These are phyloP conservation scores for Lentinus brumalis DNA, from an alignment of 768 basidiomycete species.

Conservation along the genomic window DNA sequence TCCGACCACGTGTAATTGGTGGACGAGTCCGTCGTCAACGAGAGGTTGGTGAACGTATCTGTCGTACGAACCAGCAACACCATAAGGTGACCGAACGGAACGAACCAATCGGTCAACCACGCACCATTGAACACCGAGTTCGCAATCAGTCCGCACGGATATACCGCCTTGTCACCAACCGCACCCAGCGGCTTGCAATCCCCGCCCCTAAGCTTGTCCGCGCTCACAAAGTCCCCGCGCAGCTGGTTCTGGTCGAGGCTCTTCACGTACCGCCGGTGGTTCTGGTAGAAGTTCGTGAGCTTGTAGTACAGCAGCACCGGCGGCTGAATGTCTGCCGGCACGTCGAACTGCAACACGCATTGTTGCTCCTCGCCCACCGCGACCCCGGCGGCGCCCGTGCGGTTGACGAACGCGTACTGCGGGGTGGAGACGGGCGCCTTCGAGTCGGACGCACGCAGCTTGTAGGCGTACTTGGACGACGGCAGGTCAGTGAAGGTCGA, in stretches of 20 bases:
- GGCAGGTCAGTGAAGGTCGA: constrained; percentile 53
- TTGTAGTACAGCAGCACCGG: constrained; percentile 95
- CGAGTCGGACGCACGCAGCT: constrained; percentile 62
- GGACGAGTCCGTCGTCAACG: constrained; percentile 45
- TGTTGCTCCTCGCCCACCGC: constrained; percentile 45
- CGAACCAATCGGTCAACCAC: constrained; percentile 24
- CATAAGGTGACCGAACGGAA: not conserved
- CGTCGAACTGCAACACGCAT: constrained; percentile 81
- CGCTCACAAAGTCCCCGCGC: constrained; percentile 63
- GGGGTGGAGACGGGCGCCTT: constrained; percentile 53
- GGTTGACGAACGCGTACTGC: constrained; percentile 73
- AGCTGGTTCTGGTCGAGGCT: constrained; percentile 86
- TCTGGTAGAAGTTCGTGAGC: constrained; percentile 96
- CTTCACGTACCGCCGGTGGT: constrained; percentile 97
- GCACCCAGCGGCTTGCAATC: constrained; percentile 87
- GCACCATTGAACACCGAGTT: constrained; percentile 95
- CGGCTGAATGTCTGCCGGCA: constrained; percentile 73
- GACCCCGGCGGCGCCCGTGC: constrained; percentile 48
- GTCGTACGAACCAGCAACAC: constrained; percentile 5
- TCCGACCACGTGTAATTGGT: constrained; percentile 71
- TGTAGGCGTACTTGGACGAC: constrained; percentile 65
- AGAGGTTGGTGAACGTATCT: constrained; percentile 81
- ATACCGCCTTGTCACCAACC: constrained; percentile 58
- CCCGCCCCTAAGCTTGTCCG: constrained; percentile 54
- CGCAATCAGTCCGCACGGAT: constrained; percentile 96